phyloP scores from a whole-genome alignment of 352 stramenopile species.

The Pythium phragmitis region DNA sequence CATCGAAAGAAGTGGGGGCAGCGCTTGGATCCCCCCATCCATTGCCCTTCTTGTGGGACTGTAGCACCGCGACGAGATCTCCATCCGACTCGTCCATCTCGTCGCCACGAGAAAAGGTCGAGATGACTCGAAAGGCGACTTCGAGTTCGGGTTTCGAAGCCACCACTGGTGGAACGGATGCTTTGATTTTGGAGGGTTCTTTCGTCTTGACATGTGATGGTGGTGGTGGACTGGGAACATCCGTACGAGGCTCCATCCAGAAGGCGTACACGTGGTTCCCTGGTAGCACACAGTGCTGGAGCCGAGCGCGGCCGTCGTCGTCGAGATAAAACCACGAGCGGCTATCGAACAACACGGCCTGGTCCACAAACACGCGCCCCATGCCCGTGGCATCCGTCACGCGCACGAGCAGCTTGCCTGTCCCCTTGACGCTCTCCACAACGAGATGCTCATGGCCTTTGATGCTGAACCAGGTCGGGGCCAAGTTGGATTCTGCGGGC shows the following conservation, averaged over 20 bases:
- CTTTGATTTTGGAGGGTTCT: not conserved
- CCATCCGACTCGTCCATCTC: constrained; percentile 14
- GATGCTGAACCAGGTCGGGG: constrained; percentile 29
- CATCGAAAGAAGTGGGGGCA: not conserved
- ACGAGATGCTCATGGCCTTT: constrained; percentile 54
- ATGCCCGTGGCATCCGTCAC: constrained; percentile 57
- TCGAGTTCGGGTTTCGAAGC: constrained; percentile 16
- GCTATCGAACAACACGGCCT: constrained; percentile 71
- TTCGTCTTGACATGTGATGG: not conserved
- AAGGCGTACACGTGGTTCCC: constrained; percentile 71
- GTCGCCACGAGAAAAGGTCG: constrained; percentile 19
- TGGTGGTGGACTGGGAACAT: not conserved
- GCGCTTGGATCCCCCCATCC: constrained; percentile 13
- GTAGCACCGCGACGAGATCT: constrained; percentile 10
- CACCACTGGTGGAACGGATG: not conserved
- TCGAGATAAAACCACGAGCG: constrained; percentile 62
- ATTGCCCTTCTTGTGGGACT: constrained; percentile 21
- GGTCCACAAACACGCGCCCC: constrained; percentile 41
- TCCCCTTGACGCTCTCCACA: constrained; percentile 50
- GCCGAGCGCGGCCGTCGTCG: constrained; percentile 34
- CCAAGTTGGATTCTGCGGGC: not conserved
- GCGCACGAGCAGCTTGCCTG: constrained; percentile 57
- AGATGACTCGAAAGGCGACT: constrained; percentile 31
- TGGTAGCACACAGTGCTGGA: constrained; percentile 44
- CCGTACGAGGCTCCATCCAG: constrained; percentile 47